Base-by-base conservation (phyloP, 768 basidiomycete genomes). In the Boletus subparvulus region DNA sequence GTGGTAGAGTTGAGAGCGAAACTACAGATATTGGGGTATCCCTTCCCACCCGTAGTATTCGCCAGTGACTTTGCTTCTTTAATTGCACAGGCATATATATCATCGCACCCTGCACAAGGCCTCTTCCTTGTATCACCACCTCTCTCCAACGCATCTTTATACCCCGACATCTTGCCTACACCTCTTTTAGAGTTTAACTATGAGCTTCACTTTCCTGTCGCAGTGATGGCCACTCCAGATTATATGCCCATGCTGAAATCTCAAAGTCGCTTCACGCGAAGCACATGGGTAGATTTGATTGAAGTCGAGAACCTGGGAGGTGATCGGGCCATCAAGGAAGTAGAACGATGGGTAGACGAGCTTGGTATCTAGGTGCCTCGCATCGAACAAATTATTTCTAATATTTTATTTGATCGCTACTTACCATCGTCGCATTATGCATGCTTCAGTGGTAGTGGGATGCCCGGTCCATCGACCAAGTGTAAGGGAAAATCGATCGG, bases 171-270 rank as follows among this genome's bases (percentile, higher is more conserved):
- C 30, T 73, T 80, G 83, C 32, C 32, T 11, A 32, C 32, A 32
- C 32, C 32, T 11, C 3, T 11, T 32, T 11, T 7, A 32, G 32
- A 86, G 59, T 88, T 87, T 63, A 69, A 79, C 56, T 87, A 79
- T 60, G 86, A 87, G 21, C 80, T 83, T 0, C 74, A 74, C 47
- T 88, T 87, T 63, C 86, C 86, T 0, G 77, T 87, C 48, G 81
- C 79, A 0, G 71, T 87, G 36, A 69, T 84, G 65, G 77, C 72
- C 4, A 68, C 69, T 11, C 62, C 68, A 16, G 61, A 62, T 40
- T 73, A 76, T 42, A 69, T 78, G 58, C 59, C 62, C 30, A 50
- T 54, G 8, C 67, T 83, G 8, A 70, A 69, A 56, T 56, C 63
- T 26, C 65, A 68, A 35, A 77, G 78, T 62, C 69, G 82, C 48